phyloP scores from a whole-genome alignment of 176 grass and related monocot species.

The Alloteropsis semialata region DNA sequence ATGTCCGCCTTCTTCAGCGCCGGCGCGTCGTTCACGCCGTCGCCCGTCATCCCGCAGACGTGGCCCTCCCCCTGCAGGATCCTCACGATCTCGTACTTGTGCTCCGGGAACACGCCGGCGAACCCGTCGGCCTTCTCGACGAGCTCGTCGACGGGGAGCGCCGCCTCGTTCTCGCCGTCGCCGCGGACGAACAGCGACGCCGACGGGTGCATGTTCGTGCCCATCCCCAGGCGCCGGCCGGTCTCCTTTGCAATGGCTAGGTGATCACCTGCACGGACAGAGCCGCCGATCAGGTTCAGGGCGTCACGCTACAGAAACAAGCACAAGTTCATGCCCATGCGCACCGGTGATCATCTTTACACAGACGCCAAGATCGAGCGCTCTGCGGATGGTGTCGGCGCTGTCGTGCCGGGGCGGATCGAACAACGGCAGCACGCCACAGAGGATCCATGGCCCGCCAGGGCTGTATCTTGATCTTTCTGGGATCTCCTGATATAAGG shows the following conservation, averaged over 20 bases:
- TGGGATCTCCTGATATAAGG: slow-evolving; percentile 48
- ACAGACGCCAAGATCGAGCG: slow-evolving; percentile 78
- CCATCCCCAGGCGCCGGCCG: slow-evolving; percentile 78
- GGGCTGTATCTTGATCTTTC: slow-evolving; percentile 58
- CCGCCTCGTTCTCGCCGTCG: slow-evolving; percentile 31
- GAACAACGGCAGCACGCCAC: slow-evolving; percentile 78
- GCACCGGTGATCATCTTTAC: slow-evolving; percentile 93
- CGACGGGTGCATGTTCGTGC: slow-evolving; percentile 90
- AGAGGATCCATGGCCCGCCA: slow-evolving; percentile 78
- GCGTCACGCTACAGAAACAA: neutral
- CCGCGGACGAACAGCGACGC: slow-evolving; percentile 60
- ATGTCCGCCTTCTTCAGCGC: slow-evolving; percentile 92
- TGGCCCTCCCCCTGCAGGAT: slow-evolving; percentile 62
- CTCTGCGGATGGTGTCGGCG: slow-evolving; percentile 73
- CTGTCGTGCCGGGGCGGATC: slow-evolving; percentile 91
- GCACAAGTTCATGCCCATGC: neutral
- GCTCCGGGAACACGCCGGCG: slow-evolving; percentile 91
- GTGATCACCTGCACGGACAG: slow-evolving; percentile 57
- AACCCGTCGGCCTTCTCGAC: slow-evolving; percentile 94
- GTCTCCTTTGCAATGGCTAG: slow-evolving; percentile 95
- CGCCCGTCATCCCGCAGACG: slow-evolving; percentile 80
- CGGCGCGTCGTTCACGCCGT: slow-evolving; percentile 86
- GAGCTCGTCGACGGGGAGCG: slow-evolving; percentile 71
- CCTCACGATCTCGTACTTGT: slow-evolving; percentile 96
- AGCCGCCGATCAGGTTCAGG: neutral